Conservation (phyloP, 2,329 filamentous ascomycete genomes). For the Alternaria longipes region DNA sequence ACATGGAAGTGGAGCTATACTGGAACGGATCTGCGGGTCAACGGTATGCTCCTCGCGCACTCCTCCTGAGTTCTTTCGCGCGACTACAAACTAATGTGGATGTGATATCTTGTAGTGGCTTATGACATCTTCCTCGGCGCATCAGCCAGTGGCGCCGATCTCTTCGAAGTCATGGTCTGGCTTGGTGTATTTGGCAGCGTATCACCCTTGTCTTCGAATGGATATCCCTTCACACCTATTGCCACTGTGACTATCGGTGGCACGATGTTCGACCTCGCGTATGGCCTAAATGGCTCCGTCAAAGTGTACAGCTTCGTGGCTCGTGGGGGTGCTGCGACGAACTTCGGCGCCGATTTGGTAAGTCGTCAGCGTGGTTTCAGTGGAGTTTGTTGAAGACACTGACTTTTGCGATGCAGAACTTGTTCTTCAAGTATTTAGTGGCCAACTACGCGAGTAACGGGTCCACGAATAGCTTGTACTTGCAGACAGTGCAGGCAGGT, state of each 20-base stretch:
- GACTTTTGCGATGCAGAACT: background rate
- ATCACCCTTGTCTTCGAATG: background rate
- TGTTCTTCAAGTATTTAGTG: background rate
- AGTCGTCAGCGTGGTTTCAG: fast-evolving
- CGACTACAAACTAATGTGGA: too few species aligned
- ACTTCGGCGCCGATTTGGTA: background rate
- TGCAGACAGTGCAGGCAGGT: background rate
- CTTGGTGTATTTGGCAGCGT: background rate
- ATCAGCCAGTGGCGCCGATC: background rate
- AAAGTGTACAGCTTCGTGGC: background rate
- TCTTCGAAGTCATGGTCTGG: slow-evolving; percentile 2
- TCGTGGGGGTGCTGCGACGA: background rate
- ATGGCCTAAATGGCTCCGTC: background rate
- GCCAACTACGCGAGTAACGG: background rate
- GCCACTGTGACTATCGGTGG: background rate
- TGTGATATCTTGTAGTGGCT: background rate
- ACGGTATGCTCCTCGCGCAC: too few species aligned
- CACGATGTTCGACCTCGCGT: background rate
- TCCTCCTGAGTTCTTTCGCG: fast-evolving
- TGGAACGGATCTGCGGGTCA: too few species aligned
- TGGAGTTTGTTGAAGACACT: background rate
- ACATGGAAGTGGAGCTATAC: too few species aligned
- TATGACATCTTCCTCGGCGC: background rate
- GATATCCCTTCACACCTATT: background rate
- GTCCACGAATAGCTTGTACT: background rate